Evolutionary conservation across 495 filamentous ascomycete genomes (phyloP).

Genomic region (Trichocladium antarcticum): DNA sequence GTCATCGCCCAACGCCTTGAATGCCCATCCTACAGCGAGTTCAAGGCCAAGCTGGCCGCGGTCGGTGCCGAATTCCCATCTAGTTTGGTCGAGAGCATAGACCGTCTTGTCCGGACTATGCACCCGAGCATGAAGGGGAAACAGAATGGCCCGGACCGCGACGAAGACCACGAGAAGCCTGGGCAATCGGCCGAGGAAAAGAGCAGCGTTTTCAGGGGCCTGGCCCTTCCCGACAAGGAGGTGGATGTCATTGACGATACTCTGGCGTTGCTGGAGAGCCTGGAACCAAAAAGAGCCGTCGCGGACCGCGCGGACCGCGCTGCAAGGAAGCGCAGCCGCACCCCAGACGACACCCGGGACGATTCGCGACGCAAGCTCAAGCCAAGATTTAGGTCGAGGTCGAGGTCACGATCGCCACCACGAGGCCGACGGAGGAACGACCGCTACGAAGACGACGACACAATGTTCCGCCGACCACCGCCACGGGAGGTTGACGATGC

Average conservation of each 20-base stretch:
- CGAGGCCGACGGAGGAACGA: constrained; percentile 36
- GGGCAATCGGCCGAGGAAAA: constrained; percentile 46
- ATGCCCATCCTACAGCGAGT: constrained; percentile 55
- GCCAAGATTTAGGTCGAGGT: constrained; percentile 42
- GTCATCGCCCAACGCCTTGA: constrained; percentile 80
- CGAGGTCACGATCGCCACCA: constrained; percentile 46
- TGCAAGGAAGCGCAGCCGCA: constrained; percentile 57
- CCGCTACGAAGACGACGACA: constrained; percentile 52
- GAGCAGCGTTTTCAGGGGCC: constrained; percentile 72
- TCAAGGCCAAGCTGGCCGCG: constrained; percentile 56
- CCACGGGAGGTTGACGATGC: constrained; percentile 67
- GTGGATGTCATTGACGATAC: constrained; percentile 78
- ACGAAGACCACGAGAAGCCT: constrained; percentile 34
- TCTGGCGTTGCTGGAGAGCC: constrained; percentile 75
- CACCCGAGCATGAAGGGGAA: constrained; percentile 68
- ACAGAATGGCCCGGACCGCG: constrained; percentile 29
- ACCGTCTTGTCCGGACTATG: constrained; percentile 77
- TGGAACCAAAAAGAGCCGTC: constrained; percentile 55
- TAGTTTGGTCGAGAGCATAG: constrained; percentile 82
- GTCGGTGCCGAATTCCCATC: constrained; percentile 77
- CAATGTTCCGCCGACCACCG: constrained; percentile 59
- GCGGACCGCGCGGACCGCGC: constrained; percentile 20
- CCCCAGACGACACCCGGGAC: constrained; percentile 48
- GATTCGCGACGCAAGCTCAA: constrained; percentile 38
- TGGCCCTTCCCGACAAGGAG: constrained; percentile 77